phyloP scores from a whole-genome alignment of 2,329 filamentous ascomycete genomes.

The Eurotiales sp. region DNA sequence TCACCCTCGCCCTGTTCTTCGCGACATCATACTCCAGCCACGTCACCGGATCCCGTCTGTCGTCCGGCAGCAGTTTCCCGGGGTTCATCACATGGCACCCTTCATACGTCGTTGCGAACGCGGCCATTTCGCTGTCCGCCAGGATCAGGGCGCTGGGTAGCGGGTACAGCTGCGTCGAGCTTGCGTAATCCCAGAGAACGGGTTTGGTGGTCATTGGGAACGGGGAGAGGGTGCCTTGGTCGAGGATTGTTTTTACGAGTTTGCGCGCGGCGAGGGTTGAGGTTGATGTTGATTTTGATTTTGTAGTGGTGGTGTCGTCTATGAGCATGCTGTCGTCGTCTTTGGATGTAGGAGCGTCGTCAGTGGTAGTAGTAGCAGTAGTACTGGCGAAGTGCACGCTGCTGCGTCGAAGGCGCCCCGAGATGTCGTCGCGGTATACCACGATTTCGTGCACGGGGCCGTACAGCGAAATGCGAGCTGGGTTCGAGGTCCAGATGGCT shows the following conservation, averaged over 20 bases:
- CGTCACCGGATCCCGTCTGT: slow-evolving; percentile 63
- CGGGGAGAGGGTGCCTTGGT: slow-evolving; percentile 83
- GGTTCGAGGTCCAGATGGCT: slow-evolving; percentile 85
- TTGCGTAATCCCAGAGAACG: slow-evolving; percentile 83
- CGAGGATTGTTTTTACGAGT: slow-evolving; percentile 84
- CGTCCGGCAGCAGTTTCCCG: slow-evolving; percentile 64
- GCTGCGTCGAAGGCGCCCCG: slow-evolving; percentile 70
- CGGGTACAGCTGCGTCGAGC: slow-evolving; percentile 76
- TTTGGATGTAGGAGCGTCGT: no score
- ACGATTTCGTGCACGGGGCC: slow-evolving; percentile 84
- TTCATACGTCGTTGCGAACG: slow-evolving; percentile 88
- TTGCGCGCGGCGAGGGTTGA: slow-evolving; percentile 58
- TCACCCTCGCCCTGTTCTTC: slow-evolving; percentile 56
- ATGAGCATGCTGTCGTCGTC: slow-evolving; percentile 3
- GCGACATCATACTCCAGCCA: slow-evolving; percentile 87
- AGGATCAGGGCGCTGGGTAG: slow-evolving; percentile 79
- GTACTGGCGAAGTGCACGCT: slow-evolving; percentile 56
- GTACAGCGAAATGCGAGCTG: slow-evolving; percentile 76
- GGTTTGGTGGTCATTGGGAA: slow-evolving; percentile 78
- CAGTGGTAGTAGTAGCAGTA: no score
- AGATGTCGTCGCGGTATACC: slow-evolving; percentile 82
- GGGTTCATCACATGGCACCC: slow-evolving; percentile 96
- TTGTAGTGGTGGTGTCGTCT: neutral
- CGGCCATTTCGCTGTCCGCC: slow-evolving; percentile 73
- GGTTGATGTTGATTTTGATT: slow-evolving; percentile 17